These are phyloP conservation scores for Serendipita sp. DNA, from an alignment of 768 basidiomycete species.

Conservation along the genomic window DNA sequence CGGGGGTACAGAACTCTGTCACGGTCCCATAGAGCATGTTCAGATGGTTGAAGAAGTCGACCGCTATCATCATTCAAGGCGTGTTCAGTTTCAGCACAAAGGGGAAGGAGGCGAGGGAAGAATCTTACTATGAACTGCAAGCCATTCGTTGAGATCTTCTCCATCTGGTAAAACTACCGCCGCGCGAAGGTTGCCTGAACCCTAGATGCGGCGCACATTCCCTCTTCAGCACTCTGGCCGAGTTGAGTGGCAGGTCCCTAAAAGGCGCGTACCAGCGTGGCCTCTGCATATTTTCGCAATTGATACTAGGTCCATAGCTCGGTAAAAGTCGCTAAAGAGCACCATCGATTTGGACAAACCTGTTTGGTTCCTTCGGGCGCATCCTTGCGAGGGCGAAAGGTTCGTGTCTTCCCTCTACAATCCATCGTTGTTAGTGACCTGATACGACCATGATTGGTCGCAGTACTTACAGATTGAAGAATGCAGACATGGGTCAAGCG, in stretches of 20 bases:
- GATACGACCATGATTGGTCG: not conserved
- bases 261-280: constrained; percentile 52
- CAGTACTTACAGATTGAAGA: constrained; percentile 63
- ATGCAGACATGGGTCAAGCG: constrained; percentile 52
- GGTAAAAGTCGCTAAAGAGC: not conserved
- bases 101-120: not conserved
- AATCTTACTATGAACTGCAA: constrained; percentile 87
- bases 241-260: not conserved
- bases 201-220: constrained; percentile 29
- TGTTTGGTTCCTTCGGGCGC: constrained; percentile 94
- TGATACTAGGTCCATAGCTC: constrained; percentile 37
- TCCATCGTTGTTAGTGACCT: not conserved
- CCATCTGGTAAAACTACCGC: constrained; percentile 94
- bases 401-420: constrained; percentile 71
- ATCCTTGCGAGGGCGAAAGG: constrained; percentile 93
- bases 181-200: constrained; percentile 84
- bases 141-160: constrained; percentile 95
- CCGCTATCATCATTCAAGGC: constrained; percentile 36
- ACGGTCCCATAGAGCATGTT: constrained; percentile 99
- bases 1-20: constrained; percentile 91
- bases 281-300: constrained; percentile 92
- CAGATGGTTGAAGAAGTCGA: constrained; percentile 98
- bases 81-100: not conserved
- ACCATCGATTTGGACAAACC: not conserved
- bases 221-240: not conserved